Conservation (phyloP, 768 basidiomycete species). For the Mycena leptocephala region DNA sequence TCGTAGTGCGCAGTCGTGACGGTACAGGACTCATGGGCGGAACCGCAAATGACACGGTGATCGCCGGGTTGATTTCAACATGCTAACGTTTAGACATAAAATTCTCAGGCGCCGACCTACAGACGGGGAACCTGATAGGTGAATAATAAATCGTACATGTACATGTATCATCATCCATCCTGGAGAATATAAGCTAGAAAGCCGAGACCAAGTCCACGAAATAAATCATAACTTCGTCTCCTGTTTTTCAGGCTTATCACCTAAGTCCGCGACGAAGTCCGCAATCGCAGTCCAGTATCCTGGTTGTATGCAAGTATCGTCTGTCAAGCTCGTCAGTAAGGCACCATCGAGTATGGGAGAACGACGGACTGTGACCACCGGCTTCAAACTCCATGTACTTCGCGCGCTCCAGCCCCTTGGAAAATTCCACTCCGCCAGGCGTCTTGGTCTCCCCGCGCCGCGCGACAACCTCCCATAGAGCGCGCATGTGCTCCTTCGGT, state of each 20-base stretch:
- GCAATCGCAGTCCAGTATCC: slow-evolving; percentile 70
- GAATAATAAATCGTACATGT: not conserved
- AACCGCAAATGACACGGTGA: not conserved
- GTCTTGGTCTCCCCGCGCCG: slow-evolving; percentile 66
- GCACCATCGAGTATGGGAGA: not conserved
- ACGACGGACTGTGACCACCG: slow-evolving; percentile 69
- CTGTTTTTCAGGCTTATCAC: slow-evolving; percentile 6
- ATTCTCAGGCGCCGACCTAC: not conserved
- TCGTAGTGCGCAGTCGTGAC: not conserved
- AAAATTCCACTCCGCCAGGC: slow-evolving; percentile 55
- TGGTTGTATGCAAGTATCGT: slow-evolving; percentile 70
- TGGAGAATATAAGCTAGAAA: slow-evolving; percentile 1
- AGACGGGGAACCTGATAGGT: not conserved
- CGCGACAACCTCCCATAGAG: slow-evolving; percentile 77
- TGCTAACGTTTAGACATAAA: not conserved
- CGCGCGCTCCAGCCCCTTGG: slow-evolving; percentile 68
- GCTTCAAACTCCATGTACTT: slow-evolving; percentile 70
- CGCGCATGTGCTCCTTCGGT: slow-evolving; percentile 83
- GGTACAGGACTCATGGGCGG: no score
- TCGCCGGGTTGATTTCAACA: not conserved
- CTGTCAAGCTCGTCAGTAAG: slow-evolving; percentile 44
- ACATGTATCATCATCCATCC: slow-evolving; percentile 18
- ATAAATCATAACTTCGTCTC: slow-evolving; percentile 23
- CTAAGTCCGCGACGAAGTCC: slow-evolving; percentile 60
- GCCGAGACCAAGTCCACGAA: not conserved